Evolutionary conservation across 805 yeast species (phyloP).

Genomic region (Wickerhamomyces bovis): DNA sequence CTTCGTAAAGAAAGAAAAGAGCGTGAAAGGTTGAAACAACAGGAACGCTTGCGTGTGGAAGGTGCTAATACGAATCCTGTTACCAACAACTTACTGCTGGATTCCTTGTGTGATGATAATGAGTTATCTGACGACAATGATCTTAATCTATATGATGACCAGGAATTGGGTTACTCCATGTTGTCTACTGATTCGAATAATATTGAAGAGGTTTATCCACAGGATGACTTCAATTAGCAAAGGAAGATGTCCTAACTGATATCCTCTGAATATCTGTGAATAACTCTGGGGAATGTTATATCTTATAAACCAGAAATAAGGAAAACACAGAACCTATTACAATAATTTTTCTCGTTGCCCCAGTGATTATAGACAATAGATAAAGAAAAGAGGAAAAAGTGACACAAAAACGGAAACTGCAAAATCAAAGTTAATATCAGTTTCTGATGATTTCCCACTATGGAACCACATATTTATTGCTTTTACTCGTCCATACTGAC

Average conservation of each 20-base stretch:
- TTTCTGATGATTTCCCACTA: too few relatives aligned
- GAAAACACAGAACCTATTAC: too few relatives aligned
- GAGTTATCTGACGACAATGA: neutral
- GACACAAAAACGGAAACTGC: neutral
- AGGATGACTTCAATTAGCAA: neutral
- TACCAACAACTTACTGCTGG: neutral
- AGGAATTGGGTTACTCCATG: neutral
- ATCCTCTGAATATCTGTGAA: too few relatives aligned
- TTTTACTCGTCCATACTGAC: neutral
- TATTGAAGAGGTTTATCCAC: neutral
- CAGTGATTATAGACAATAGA: too few relatives aligned
- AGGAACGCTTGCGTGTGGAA: neutral
- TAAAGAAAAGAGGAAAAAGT: neutral
- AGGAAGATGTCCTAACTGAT: too few relatives aligned
- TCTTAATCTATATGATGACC: neutral
- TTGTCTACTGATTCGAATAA: neutral
- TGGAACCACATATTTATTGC: too few relatives aligned
- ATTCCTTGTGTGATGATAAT: neutral
- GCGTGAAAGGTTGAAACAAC: constrained; percentile 6
- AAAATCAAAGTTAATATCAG: too few relatives aligned
- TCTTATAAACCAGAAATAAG: too few relatives aligned
- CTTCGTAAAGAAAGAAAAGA: constrained; percentile 19
- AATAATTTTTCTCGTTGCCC: too few relatives aligned
- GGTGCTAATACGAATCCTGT: neutral
- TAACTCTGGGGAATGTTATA: too few relatives aligned